These are phyloP conservation scores for Lenwebbia sp. DNA, from an alignment of 345 rosid genomes.

Conservation along the genomic window DNA sequence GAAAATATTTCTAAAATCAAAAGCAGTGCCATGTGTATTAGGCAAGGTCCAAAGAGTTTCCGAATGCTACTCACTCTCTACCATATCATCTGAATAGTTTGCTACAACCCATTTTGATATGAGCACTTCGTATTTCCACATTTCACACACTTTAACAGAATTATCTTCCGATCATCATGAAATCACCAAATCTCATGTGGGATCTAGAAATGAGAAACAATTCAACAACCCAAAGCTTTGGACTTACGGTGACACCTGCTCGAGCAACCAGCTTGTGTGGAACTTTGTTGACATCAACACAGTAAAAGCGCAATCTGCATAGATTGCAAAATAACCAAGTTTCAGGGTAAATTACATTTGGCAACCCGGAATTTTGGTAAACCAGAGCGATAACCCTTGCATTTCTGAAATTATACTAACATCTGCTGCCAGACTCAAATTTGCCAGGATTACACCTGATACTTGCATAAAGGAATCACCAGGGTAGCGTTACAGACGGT, in stretches of 20 bases:
- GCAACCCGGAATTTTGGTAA: neutral
- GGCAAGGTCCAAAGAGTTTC: neutral
- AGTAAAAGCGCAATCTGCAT: slow-evolving; percentile 60
- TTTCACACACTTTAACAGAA: neutral
- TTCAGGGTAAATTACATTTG: neutral
- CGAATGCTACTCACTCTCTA: neutral
- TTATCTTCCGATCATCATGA: neutral
- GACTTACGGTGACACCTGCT: slow-evolving; percentile 87
- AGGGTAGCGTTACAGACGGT: neutral
- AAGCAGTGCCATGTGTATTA: neutral
- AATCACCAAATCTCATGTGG: neutral
- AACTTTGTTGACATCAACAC: slow-evolving; percentile 74
- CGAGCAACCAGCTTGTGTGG: slow-evolving; percentile 63
- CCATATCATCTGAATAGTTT: neutral
- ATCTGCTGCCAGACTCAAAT: neutral
- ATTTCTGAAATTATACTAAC: neutral
- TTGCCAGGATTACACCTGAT: neutral
- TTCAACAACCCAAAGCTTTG: neutral
- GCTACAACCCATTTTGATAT: neutral
- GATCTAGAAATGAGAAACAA: neutral
- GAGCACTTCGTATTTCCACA: neutral
- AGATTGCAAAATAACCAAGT: neutral
- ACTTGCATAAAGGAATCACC: neutral
- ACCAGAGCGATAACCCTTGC: neutral
- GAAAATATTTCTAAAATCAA: neutral